These are phyloP conservation scores for Eucalyptus erythrocorys DNA, from an alignment of 345 rosid genomes.

Conservation along the genomic window DNA sequence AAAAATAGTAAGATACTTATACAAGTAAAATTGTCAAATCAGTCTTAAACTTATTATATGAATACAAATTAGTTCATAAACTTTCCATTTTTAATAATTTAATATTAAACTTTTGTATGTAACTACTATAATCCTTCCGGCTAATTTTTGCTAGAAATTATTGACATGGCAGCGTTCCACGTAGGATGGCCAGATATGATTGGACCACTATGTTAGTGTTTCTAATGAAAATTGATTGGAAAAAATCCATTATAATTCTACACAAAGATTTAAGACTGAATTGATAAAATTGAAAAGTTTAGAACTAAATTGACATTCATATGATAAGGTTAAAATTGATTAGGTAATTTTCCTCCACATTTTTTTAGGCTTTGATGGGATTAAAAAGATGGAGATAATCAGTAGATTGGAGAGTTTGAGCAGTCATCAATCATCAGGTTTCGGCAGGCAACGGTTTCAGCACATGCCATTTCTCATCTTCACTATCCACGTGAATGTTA, in stretches of 20 bases:
- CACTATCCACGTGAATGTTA: not conserved
- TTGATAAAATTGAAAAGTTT: not conserved
- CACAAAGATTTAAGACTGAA: not conserved
- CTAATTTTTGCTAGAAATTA: rapidly evolving
- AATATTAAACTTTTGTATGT: not conserved
- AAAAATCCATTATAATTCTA: not conserved
- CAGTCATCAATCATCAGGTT: not conserved
- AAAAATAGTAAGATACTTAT: not conserved
- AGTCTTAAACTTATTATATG: not conserved
- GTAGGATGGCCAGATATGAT: rapidly evolving
- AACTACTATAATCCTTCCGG: not conserved
- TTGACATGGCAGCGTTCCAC: rapidly evolving
- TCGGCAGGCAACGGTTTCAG: not conserved
- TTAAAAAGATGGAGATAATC: not conserved
- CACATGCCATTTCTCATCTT: not conserved
- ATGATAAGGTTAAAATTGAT: not conserved
- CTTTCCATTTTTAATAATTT: not conserved
- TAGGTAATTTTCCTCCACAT: not conserved
- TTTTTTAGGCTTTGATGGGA: not conserved
- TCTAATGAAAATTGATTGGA: not conserved
- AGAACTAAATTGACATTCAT: rapidly evolving
- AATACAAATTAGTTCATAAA: not conserved
- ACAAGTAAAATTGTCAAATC: not conserved
- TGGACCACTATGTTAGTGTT: rapidly evolving
- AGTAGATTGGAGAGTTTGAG: not conserved